Conservation (phyloP, 306 rosid genomes). For the Canavalia ensiformis region DNA sequence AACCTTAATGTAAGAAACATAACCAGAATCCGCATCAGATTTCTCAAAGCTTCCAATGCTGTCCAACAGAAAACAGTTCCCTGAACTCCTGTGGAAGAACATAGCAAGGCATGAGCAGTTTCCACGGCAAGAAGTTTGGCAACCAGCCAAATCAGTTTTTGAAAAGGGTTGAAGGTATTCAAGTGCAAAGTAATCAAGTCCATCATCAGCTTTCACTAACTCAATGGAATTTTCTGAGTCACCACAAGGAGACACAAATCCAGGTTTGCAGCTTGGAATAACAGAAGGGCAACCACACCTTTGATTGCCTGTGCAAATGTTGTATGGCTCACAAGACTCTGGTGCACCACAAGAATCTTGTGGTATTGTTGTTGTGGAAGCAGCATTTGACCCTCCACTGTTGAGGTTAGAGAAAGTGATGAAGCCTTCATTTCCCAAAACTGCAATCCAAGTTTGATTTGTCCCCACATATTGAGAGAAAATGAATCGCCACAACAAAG, state of each 20-base stretch:
- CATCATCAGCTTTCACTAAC: conserved; percentile 65
- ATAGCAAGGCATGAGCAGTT: conserved; percentile 84
- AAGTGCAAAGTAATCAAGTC: conserved; percentile 75
- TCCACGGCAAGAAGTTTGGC: conserved; percentile 68
- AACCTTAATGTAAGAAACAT: conserved; percentile 78
- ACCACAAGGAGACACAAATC: conserved; percentile 70
- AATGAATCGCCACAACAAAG: conserved; percentile 74
- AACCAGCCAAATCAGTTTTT: conserved; percentile 65
- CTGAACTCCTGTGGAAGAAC: conserved; percentile 81
- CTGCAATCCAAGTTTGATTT: conserved; percentile 78
- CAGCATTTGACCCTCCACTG: conserved; percentile 46
- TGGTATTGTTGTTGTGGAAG: conserved; percentile 65
- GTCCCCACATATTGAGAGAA: conserved; percentile 49
- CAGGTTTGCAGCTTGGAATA: conserved; percentile 69
- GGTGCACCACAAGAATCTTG: conserved; percentile 75
- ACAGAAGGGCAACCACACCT: conserved; percentile 83
- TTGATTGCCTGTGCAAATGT: conserved; percentile 56
- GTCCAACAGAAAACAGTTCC: conserved; percentile 75
- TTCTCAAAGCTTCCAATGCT: conserved; percentile 79
- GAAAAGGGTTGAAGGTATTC: conserved; percentile 67
- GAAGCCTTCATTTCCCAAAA: conserved; percentile 76
- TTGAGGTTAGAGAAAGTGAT: conserved; percentile 70
- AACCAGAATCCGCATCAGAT: conserved; percentile 57
- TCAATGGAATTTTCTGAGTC: conserved; percentile 40
- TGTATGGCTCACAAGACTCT: conserved; percentile 75